Base-by-base conservation (phyloP, 2,329 filamentous ascomycete genomes). In the Coniochaeta ligniaria region DNA sequence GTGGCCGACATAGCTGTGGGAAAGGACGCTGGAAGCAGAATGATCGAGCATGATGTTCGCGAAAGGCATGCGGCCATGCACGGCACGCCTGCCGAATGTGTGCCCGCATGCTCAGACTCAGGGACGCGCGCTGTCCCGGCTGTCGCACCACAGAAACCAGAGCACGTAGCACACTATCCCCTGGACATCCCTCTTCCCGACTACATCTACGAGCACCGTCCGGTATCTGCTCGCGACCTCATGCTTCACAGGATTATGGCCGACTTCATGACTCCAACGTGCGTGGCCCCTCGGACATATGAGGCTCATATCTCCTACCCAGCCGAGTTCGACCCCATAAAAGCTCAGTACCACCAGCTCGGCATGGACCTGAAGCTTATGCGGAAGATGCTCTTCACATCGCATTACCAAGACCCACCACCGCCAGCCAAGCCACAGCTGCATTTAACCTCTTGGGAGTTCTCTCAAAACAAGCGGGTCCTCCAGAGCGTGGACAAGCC, bases 151-250 rank as follows among this genome's bases (percentile, higher is more conserved):
- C 26, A 74, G 16, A 20, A 55, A 12, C 16, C 52, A 17, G 31
- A 55, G 24, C 26, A 36, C 16, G 12, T 55, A 22, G 52, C 52
- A 1, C 70, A 75, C 63, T 75, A 74, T 57, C 73, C 73, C 22
- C 61, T 75, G 6, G 69, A 74, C 60, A 65, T 69, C n/a, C 61
- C 70, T 31, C 66, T 72, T 35, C 69, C 71, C 41, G 73, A 73
- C 62, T 60, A 63, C 28, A 66, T 67, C n/a, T 75, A 75, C 59
- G 67, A 70, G 8, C 72, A 74, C 60, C 71, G 66, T 35, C 65
- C 67, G 4, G 55, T 75, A 8, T 67, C 65, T 4, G 65, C 64
- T 20, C 69, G 70, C 20, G 73, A 73, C 54, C 61, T 74, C 45
- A 61, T 74, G 60, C 66, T 72, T 50, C 68, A 69, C 59, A 69